These are phyloP conservation scores for Musa acuminata DNA, from an alignment of 176 grass and related monocot genomes.

Conservation along the genomic window DNA sequence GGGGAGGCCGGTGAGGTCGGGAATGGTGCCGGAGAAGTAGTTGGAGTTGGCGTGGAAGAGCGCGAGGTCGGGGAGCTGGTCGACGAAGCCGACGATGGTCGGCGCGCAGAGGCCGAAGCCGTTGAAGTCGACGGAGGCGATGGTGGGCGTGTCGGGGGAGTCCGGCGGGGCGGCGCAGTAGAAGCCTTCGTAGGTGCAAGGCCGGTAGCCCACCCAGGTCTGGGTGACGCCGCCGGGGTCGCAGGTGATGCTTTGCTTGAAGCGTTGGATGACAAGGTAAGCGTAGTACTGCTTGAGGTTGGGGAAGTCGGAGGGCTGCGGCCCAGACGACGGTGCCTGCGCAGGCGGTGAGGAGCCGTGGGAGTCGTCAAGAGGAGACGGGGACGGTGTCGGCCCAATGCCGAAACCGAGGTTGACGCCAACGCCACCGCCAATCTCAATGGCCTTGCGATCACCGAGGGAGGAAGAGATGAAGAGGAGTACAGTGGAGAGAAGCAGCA, in stretches of 20 bases:
- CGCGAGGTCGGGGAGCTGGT: constrained; percentile 5
- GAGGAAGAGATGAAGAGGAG: not conserved
- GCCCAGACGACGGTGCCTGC: not conserved
- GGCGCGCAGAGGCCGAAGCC: constrained; percentile 5
- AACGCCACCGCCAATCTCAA: not conserved
- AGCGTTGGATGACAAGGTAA: constrained; percentile 6
- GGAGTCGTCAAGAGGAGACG: not conserved
- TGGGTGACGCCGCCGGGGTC: not conserved
- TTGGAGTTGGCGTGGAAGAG: constrained; percentile 13
- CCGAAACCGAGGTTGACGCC: not conserved
- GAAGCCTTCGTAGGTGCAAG: constrained; percentile 6
- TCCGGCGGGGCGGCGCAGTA: constrained; percentile 7
- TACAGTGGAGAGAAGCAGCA: not conserved
- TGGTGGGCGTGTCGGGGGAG: constrained; percentile 1
- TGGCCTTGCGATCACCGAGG: not conserved
- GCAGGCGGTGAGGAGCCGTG: not conserved
- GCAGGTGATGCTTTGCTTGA: constrained; percentile 2
- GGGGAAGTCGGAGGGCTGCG: constrained; percentile 3
- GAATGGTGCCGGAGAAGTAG: constrained; percentile 8
- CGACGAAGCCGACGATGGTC: not conserved
- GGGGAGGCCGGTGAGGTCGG: constrained; percentile 4
- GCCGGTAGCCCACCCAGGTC: not conserved
- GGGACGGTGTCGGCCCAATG: not conserved
- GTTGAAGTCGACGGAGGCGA: constrained; percentile 16
- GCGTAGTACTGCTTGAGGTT: not conserved